A percentile compares a stretch with the other conserved stretches of the same genome.
These are phyloP conservation scores for Truncatella angustata DNA, from an alignment of 2,329 filamentous ascomycete species.

Conservation along the genomic window DNA sequence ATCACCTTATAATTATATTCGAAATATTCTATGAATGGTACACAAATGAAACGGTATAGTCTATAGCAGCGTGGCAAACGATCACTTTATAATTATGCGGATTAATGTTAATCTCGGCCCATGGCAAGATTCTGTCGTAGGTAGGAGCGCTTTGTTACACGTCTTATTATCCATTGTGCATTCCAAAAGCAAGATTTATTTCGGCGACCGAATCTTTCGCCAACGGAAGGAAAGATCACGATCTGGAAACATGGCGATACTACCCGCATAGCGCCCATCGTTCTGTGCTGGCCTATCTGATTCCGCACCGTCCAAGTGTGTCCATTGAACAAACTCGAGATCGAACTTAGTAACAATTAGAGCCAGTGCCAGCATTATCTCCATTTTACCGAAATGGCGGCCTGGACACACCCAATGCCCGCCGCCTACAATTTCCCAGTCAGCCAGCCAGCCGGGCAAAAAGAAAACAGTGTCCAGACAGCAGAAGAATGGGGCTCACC, in stretches of 20 bases:
- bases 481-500: conserved; percentile 11
- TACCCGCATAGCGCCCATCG: conserved; percentile 3
- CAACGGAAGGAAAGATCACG: conserved; percentile 12
- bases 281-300: conserved; percentile 10
- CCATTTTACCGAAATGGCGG: conserved; percentile 36
- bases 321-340: conserved; percentile 24
- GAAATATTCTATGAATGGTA: no score
- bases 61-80: no score
- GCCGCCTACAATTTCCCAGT: no score
- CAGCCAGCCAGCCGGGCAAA: not conserved
- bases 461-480: not conserved
- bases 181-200: no score
- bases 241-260: conserved; percentile 12
- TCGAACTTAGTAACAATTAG: conserved; percentile 28
- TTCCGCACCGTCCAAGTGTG: conserved; percentile 5
- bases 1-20: no score
- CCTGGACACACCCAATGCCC: conserved; percentile 35
- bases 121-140: no score
- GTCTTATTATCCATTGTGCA: no score
- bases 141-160: no score
- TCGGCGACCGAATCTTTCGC: no score
- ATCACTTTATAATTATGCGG: no score
- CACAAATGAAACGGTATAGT: no score
- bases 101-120: no score
- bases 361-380: conserved; percentile 34